Percentiles rank a stretch among this genome's conserved stretches.
Evolutionary conservation across 78 protist genomes (phyloP).

Genomic region (Salpingoeca rosetta): DNA sequence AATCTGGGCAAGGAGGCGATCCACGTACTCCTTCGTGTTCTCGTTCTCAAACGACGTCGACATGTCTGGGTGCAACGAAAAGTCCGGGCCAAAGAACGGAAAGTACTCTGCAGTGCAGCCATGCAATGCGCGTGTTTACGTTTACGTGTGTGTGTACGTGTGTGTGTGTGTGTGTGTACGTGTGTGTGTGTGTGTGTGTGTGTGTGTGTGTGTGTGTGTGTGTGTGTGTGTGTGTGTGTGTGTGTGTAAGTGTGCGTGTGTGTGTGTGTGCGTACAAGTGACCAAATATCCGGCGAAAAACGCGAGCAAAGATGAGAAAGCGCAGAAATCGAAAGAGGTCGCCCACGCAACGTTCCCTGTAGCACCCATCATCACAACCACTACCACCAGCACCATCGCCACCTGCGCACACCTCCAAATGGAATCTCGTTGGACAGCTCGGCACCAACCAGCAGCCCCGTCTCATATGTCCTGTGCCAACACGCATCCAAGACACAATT

Average conservation of each 20-base stretch:
- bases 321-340: too few relatives aligned
- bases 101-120: conserved; percentile 91
- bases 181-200: background rate
- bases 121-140: conserved; percentile 66
- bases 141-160: background rate
- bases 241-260: too few relatives aligned
- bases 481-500: background rate
- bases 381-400: too few relatives aligned
- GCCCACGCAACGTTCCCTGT: too few relatives aligned
- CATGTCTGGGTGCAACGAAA: conserved; percentile 50
- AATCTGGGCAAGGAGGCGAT: background rate
- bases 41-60: conserved; percentile 69
- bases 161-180: background rate
- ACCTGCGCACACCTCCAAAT: too few relatives aligned
- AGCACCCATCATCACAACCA: too few relatives aligned
- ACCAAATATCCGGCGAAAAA: too few relatives aligned
- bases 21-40: conserved; percentile 70
- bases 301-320: too few relatives aligned
- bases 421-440: conserved; percentile 47
- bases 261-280: too few relatives aligned
- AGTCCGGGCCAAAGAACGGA: conserved; percentile 92
- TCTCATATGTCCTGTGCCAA: conserved; percentile 53
- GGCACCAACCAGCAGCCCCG: conserved; percentile 39
- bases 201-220: too few relatives aligned
- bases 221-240: too few relatives aligned